Evolutionary conservation across 768 basidiomycete genomes (phyloP).

Genomic region (Coprinopsis marcescibilis): DNA sequence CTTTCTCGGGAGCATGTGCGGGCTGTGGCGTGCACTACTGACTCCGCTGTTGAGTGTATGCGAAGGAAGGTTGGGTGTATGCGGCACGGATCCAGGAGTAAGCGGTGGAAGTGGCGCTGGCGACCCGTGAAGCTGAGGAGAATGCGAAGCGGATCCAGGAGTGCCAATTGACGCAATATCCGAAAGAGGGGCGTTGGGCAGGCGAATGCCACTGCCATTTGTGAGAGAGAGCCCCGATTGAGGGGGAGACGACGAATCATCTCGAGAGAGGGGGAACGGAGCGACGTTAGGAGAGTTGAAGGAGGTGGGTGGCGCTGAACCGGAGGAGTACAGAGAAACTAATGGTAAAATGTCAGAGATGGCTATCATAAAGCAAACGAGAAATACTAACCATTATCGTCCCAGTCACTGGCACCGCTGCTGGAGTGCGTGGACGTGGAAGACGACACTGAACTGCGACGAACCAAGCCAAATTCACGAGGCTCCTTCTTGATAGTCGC

Average conservation of each 20-base stretch:
- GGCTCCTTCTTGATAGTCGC: constrained; percentile 58
- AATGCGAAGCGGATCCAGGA: constrained; percentile 7
- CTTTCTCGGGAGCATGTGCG: constrained; percentile 12
- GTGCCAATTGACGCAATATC: constrained; percentile 54
- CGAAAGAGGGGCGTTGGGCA: constrained; percentile 66
- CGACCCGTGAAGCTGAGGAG: constrained; percentile 14
- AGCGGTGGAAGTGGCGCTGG: constrained; percentile 9
- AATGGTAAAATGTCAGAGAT: constrained; percentile 5
- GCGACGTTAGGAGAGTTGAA: constrained; percentile 60
- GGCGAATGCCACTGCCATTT: constrained; percentile 51
- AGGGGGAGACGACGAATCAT: constrained; percentile 41
- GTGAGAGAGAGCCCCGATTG: constrained; percentile 8
- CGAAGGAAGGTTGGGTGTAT: constrained; percentile 13
- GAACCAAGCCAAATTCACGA: constrained; percentile 41
- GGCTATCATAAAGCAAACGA: constrained; percentile 8
- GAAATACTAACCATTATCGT: constrained; percentile 62
- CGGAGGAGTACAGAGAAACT: constrained; percentile 53
- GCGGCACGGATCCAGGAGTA: constrained; percentile 15
- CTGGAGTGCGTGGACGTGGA: constrained; percentile 49
- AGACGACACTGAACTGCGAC: constrained; percentile 62
- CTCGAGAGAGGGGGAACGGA: constrained; percentile 57
- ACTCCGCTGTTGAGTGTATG: constrained; percentile 4
- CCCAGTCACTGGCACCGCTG: constrained; percentile 72
- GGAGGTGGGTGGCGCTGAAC: constrained; percentile 56
- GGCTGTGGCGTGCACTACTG: background rate